These are phyloP conservation scores for Groenewaldozyma auringiensis DNA, from an alignment of 1,139 yeast species.

Conservation along the genomic window DNA sequence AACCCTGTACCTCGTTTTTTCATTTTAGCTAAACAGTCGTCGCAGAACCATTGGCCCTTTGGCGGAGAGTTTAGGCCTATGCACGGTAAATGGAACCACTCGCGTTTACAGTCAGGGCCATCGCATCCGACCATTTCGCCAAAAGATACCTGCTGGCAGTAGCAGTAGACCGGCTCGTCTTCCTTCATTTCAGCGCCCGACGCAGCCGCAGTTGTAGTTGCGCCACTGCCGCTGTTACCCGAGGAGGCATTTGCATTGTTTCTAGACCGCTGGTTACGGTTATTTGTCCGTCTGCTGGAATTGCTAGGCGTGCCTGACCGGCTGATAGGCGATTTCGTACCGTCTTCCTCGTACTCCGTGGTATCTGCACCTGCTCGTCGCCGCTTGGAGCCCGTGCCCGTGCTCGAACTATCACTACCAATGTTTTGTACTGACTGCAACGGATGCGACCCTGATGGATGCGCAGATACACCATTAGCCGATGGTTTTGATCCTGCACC, in stretches of 20 bases:
- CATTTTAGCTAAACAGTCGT: conserved; percentile 52
- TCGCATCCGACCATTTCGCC: conserved; percentile 99
- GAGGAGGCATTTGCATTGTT: conserved; percentile 2
- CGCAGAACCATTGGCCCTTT: conserved; percentile 95
- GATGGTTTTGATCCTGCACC: conserved; percentile 11
- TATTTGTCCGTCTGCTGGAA: conserved; percentile 7
- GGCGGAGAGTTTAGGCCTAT: conserved; percentile 88
- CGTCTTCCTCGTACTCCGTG: neutral
- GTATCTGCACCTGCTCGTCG: neutral
- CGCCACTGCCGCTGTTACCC: conserved; percentile 1
- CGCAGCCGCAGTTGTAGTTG: conserved; percentile 3
- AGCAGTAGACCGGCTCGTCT: conserved; percentile 81
- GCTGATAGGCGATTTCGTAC: neutral
- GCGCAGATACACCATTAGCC: conserved; percentile 4
- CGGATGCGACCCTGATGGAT: conserved; percentile 2
- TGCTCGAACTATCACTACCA: neutral
- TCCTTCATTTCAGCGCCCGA: conserved; percentile 9
- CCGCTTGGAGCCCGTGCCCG: neutral
- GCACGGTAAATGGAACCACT: conserved; percentile 97
- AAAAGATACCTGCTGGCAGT: conserved; percentile 91
- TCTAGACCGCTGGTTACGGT: neutral
- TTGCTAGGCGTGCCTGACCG: conserved; percentile 3
- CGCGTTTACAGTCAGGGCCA: conserved; percentile 84
- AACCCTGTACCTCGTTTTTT: conserved; percentile 14
- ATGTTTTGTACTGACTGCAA: neutral